A percentile compares a stretch with the other conserved stretches of the same genome.
Conservation (phyloP, 2,329 filamentous ascomycete species). For the Ciborinia camelliae region DNA sequence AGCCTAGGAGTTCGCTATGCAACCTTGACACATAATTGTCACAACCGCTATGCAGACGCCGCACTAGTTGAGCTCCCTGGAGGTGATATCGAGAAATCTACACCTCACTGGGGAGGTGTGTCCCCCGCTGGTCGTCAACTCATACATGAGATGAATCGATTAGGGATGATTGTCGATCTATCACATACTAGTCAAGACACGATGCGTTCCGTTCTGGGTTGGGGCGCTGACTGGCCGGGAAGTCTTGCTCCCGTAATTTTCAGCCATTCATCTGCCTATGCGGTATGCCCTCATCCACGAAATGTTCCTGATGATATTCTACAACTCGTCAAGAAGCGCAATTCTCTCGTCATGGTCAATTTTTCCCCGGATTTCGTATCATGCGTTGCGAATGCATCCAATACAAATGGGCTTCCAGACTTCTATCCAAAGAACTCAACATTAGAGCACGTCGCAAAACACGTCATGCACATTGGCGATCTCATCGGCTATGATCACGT, state of each 20-base stretch:
- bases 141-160: constrained; percentile 85
- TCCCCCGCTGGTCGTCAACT: constrained; percentile 65
- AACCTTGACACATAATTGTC: constrained; percentile 90
- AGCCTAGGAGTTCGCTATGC: constrained; percentile 79
- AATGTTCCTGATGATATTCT: constrained; percentile 88
- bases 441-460: constrained; percentile 71
- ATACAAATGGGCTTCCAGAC: constrained; percentile 63
- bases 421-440: constrained; percentile 67
- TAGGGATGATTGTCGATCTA: constrained; percentile 92
- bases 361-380: constrained; percentile 81
- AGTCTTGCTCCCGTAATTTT: constrained; percentile 82
- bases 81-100: constrained; percentile 36
- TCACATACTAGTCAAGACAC: constrained; percentile 76
- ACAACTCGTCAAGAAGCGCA: constrained; percentile 66
- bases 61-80: constrained; percentile 59
- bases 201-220: constrained; percentile 77
- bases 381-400: constrained; percentile 54
- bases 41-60: constrained; percentile 85
- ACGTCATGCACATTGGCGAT: constrained; percentile 78
- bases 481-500: constrained; percentile 85
- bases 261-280: constrained; percentile 79
- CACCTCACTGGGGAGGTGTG: constrained; percentile 67
- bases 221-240: constrained; percentile 59
- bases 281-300: constrained; percentile 80
- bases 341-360: constrained; percentile 87